Evolutionary conservation across 768 basidiomycete genomes (phyloP), one percentile per base, ranked within the genome.

Genomic region (Macrolepiota albuminosa): DNA sequence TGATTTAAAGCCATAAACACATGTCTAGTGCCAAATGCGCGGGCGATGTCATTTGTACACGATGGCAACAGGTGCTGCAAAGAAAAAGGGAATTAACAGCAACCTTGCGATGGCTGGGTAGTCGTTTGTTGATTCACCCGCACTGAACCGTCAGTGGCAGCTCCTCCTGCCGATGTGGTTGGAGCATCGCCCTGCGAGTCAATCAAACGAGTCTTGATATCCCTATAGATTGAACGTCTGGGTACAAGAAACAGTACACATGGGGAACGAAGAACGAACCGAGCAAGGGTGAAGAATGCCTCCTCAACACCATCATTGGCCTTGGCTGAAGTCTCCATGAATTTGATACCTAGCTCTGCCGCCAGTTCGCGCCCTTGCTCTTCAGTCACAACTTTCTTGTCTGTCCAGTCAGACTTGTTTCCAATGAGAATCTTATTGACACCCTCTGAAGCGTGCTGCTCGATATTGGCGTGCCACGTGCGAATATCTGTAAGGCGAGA

Each of bases 371-470:
- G 88, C 45, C 97, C 96, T 76, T 95, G 92, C 69, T 93, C 91
- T 72, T 91, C 87, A 5, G 93, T 88, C 58, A 99, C 92, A 14
- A 87, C 89, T 64, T 89, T 86, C 79, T 97, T 98, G 75, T 98
- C 96, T 58, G 88, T 86, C 94, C 95, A 97, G 74, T 99, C 97
- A 47, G 91, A 98, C 75, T 99, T 99, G 81, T 99, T 99, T 42
- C 97, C 97, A 65, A 98, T 92, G 55, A 98, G 86, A 62, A 99
- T 93, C 85, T 98, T 98, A 86, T 98, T 98, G 64, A 98, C 97
- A 40, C 94, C 95, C 65, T 98, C 94, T 1, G 96, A 97, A 40
- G 97, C 97, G 71, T 98, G 95, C 71, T 98, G 96, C 75, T 98
- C 97, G 65, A 98, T 95, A 72, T 98, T 98, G 39, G 89, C 76